These are phyloP conservation scores for Raffaelea albimanens DNA, from an alignment of 2,329 filamentous ascomycete genomes.

Conservation along the genomic window DNA sequence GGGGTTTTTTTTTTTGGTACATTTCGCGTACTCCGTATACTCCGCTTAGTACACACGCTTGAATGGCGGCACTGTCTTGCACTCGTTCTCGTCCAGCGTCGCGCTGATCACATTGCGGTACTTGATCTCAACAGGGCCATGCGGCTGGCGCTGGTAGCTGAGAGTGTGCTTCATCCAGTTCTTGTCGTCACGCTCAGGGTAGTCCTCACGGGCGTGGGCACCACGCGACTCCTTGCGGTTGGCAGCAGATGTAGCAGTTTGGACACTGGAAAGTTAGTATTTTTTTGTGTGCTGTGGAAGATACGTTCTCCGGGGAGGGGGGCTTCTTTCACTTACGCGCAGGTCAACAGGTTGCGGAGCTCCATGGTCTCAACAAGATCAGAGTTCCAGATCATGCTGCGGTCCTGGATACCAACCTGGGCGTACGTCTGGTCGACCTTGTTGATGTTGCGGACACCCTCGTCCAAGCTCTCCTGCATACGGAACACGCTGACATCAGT, in stretches of 20 bases:
- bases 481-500: constrained; percentile 94
- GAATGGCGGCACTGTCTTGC: constrained; percentile 92
- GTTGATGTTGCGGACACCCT: constrained; percentile 81
- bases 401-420: constrained; percentile 90
- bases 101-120: constrained; percentile 76
- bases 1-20: background rate
- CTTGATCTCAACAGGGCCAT: constrained; percentile 74
- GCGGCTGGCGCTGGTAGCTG: constrained; percentile 87
- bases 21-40: background rate
- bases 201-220: constrained; percentile 95
- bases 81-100: constrained; percentile 91
- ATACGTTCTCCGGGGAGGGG: no score
- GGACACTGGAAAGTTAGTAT: no score
- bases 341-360: constrained; percentile 88
- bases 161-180: constrained; percentile 99
- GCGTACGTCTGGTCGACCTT: constrained; percentile 73
- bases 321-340: constrained; percentile 91
- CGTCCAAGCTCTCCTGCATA: constrained; percentile 85
- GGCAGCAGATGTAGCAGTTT: constrained; percentile 84
- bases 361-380: constrained; percentile 95
- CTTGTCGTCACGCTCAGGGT: constrained; percentile 85
- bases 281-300: constrained; percentile 11
- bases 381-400: constrained; percentile 99
- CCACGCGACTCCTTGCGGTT: constrained; percentile 96
- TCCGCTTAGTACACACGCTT: constrained; percentile 71